A percentile compares a stretch with the other conserved stretches of the same genome.
These are phyloP conservation scores for Aeminium ludgeri DNA, from an alignment of 495 filamentous ascomycete genomes.

Conservation along the genomic window DNA sequence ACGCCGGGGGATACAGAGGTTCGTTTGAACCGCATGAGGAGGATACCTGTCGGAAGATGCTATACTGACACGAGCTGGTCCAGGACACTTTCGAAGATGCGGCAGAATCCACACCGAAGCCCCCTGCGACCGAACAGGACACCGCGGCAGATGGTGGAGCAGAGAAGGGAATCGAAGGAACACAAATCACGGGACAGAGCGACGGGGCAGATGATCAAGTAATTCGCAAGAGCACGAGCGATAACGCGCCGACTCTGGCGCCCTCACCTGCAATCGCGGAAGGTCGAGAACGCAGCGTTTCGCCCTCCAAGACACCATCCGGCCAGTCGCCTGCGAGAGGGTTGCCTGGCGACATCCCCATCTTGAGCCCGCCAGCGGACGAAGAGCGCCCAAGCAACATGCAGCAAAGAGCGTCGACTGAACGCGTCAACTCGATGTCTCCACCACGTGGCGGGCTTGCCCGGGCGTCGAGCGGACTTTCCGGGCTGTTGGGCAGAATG, in stretches of 20 bases:
- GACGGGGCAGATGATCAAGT: slow-evolving; percentile 4
- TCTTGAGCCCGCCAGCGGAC: slow-evolving; percentile 6
- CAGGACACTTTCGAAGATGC: slow-evolving; percentile 72
- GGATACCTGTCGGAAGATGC: background rate
- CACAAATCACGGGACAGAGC: background rate
- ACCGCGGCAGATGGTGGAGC: slow-evolving; percentile 2
- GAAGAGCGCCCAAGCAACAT: slow-evolving; percentile 6
- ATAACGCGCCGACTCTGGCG: background rate
- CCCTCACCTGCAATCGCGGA: background rate
- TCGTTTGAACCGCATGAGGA: background rate
- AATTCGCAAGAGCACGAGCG: background rate
- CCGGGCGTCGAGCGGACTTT: slow-evolving; percentile 10
- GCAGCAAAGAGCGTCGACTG: slow-evolving; percentile 2
- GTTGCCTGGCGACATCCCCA: background rate
- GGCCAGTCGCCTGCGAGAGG: background rate
- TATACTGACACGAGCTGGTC: background rate
- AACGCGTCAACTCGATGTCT: slow-evolving; percentile 56
- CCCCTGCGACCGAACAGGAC: no score
- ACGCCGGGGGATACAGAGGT: background rate
- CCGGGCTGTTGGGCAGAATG: slow-evolving; percentile 8
- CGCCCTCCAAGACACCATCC: background rate
- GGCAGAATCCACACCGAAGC: slow-evolving; percentile 34
- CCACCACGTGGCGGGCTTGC: slow-evolving; percentile 13
- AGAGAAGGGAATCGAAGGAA: slow-evolving; percentile 9
- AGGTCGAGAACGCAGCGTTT: slow-evolving; percentile 1